A percentile compares a stretch with the other conserved stretches of the same genome.
These are phyloP conservation scores for Prunus davidiana DNA, from an alignment of 306 rosid genomes.

Conservation along the genomic window DNA sequence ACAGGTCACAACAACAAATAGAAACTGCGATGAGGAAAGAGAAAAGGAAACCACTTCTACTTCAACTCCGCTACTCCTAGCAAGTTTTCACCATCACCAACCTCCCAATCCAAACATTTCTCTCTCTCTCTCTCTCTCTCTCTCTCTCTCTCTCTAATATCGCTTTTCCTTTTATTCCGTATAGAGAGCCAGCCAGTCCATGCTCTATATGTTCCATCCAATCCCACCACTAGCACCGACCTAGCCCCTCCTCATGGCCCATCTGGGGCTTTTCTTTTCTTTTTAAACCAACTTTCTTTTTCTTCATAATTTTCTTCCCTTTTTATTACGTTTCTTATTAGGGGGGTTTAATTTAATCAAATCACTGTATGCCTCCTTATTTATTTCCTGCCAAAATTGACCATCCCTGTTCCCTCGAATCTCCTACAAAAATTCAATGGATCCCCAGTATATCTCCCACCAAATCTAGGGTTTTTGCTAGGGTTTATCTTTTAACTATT, in stretches of 20 bases:
- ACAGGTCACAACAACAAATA: too few species aligned
- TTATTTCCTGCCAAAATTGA: conserved; percentile 1
- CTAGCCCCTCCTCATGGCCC: neutral
- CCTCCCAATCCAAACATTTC: neutral
- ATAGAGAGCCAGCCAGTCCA: neutral
- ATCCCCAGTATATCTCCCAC: conserved; percentile 41
- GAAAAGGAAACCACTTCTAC: neutral
- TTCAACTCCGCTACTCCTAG: neutral
- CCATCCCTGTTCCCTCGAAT: conserved; percentile 21
- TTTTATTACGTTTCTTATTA: neutral
- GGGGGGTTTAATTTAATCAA: too few species aligned
- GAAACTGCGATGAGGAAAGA: neutral
- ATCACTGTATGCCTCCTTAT: conserved; percentile 17
- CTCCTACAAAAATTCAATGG: conserved; percentile 21
- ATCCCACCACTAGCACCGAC: neutral
- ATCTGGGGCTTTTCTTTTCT: neutral
- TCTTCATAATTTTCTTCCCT: neutral
- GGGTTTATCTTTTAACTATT: conserved; percentile 10
- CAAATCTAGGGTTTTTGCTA: conserved; percentile 28
- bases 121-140: neutral
- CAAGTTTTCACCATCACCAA: neutral
- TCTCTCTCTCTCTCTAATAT: too few species aligned
- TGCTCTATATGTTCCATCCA: neutral
- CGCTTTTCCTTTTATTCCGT: too few species aligned
- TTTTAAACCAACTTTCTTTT: neutral